phyloP scores from a whole-genome alignment of 139 green algal species.

The Micromonas pusilla region DNA sequence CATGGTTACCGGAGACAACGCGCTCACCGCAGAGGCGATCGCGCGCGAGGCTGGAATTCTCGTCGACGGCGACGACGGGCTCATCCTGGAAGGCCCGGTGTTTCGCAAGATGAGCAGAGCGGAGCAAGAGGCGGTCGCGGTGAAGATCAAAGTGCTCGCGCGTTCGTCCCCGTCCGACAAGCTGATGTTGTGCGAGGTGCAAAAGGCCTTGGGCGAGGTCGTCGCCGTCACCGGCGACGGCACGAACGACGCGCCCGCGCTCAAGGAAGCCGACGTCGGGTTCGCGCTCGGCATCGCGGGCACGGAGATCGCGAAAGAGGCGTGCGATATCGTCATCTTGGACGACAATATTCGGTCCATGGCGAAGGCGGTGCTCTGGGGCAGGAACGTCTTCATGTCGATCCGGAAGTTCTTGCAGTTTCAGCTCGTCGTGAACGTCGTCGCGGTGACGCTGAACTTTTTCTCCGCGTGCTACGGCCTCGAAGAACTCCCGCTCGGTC shows the following conservation, averaged over 20 bases:
- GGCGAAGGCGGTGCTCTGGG: slow-evolving; percentile 93
- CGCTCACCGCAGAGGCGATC: slow-evolving; percentile 92
- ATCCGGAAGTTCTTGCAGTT: slow-evolving; percentile 99
- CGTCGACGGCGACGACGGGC: slow-evolving; percentile 36
- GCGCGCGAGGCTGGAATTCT: slow-evolving; percentile 85
- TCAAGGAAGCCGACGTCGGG: slow-evolving; percentile 93
- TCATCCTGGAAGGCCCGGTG: slow-evolving; percentile 74
- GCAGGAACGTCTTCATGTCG: slow-evolving; percentile 90
- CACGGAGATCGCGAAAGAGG: slow-evolving; percentile 91
- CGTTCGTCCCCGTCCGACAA: slow-evolving; percentile 90
- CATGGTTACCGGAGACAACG: slow-evolving; percentile 99
- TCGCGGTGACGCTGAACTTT: slow-evolving; percentile 89
- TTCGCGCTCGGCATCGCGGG: slow-evolving; percentile 94
- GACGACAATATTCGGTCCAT: slow-evolving; percentile 99
- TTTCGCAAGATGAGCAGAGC: slow-evolving; percentile 70
- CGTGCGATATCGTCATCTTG: slow-evolving; percentile 96
- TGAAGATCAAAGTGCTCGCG: slow-evolving; percentile 77
- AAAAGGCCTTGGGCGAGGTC: slow-evolving; percentile 85
- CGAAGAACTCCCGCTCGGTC: slow-evolving; percentile 51
- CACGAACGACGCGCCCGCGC: slow-evolving; percentile 89
- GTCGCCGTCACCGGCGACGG: slow-evolving; percentile 92
- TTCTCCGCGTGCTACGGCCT: slow-evolving; percentile 72
- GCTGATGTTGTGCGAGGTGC: slow-evolving; percentile 73
- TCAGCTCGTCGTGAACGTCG: slow-evolving; percentile 93
- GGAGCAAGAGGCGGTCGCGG: slow-evolving; percentile 56